Evolutionary conservation across 352 stramenopile species (phyloP).

Genomic region (Globisporangium alternatum): DNA sequence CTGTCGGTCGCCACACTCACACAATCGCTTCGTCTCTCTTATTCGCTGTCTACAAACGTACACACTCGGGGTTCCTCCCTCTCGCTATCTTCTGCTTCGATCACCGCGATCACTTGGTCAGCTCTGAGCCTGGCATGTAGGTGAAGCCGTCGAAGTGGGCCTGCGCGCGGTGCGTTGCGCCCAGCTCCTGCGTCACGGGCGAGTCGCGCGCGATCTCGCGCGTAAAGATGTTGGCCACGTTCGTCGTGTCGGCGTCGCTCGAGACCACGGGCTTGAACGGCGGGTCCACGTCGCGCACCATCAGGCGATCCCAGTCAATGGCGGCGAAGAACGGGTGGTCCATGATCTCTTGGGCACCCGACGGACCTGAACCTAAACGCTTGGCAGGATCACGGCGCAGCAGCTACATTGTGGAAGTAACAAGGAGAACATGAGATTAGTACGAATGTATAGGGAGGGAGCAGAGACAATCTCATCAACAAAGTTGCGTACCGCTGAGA

Average conservation of each 20-base stretch:
- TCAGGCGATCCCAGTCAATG: constrained; percentile 82
- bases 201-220: constrained; percentile 85
- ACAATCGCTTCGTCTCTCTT: constrained; percentile 1
- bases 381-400: constrained; percentile 83
- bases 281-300: constrained; percentile 79
- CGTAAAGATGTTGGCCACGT: constrained; percentile 88
- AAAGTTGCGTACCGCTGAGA: constrained; percentile 47
- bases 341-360: constrained; percentile 88
- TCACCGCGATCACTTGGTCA: constrained; percentile 28
- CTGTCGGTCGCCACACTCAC: constrained; percentile 3
- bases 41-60: constrained; percentile 10
- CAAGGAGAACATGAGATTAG: neutral
- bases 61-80: constrained; percentile 2
- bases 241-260: constrained; percentile 78
- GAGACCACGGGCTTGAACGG: constrained; percentile 87
- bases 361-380: constrained; percentile 73
- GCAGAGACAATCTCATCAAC: neutral
- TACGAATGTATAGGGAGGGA: neutral
- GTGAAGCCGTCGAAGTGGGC: constrained; percentile 93
- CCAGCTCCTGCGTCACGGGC: constrained; percentile 81
- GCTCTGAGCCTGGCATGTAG: constrained; percentile 79
- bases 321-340: constrained; percentile 87
- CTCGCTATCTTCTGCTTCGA: neutral
- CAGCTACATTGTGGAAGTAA: constrained; percentile 31
- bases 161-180: constrained; percentile 76